Evolutionary conservation across 208 protist species (phyloP).

Genomic region (Leishmania arabica): DNA sequence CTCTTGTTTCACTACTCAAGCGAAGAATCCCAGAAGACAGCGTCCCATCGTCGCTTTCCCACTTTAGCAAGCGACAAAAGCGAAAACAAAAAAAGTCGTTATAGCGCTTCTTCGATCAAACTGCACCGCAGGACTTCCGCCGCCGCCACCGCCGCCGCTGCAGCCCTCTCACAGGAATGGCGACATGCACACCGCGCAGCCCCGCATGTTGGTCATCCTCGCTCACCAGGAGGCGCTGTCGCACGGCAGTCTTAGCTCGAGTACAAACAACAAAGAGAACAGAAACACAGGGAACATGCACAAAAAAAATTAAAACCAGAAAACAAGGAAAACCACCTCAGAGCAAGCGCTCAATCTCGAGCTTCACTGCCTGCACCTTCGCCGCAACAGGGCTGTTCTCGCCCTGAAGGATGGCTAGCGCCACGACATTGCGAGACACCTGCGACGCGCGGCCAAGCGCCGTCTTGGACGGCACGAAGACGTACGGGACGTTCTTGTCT

Average conservation of each 20-base stretch:
- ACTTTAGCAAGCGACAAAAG: background rate
- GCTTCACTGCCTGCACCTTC: constrained; percentile 97
- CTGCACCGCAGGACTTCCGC: background rate
- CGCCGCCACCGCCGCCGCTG: background rate
- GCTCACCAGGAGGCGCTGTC: background rate
- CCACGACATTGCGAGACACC: constrained; percentile 98
- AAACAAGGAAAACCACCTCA: background rate
- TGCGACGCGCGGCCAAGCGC: constrained; percentile 98
- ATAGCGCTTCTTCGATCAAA: background rate
- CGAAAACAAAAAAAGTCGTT: background rate
- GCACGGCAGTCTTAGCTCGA: background rate
- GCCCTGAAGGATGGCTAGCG: constrained; percentile 95
- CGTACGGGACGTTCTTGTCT: constrained; percentile 99
- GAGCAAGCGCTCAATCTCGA: constrained; percentile 97
- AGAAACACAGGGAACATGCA: background rate
- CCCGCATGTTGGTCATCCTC: background rate
- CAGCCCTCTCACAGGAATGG: background rate
- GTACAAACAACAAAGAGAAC: background rate
- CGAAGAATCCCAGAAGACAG: background rate
- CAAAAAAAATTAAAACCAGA: background rate
- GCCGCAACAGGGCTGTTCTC: constrained; percentile 96
- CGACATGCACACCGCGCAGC: background rate
- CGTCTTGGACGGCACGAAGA: constrained; percentile 99
- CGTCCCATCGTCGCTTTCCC: background rate
- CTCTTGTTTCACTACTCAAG: background rate